Percentiles rank a stretch among this genome's conserved stretches.
Evolutionary conservation across 208 protist species (phyloP).

Genomic region (Polymyxa betae): DNA sequence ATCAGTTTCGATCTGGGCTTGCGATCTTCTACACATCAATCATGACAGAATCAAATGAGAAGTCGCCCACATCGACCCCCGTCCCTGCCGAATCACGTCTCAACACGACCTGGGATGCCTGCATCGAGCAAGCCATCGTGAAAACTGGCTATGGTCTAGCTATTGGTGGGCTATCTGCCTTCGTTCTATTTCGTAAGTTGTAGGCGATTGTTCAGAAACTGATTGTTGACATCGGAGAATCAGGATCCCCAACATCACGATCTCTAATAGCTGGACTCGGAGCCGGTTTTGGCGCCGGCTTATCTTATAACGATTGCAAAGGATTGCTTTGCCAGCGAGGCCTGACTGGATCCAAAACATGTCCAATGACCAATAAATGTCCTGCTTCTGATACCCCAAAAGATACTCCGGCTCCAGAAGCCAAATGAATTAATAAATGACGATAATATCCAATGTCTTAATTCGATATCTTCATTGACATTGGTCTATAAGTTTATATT

Average conservation of each 20-base stretch:
- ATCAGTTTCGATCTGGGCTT: background rate
- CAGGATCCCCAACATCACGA: constrained; percentile 18
- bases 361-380: background rate
- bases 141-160: constrained; percentile 28
- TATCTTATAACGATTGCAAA: constrained; percentile 29
- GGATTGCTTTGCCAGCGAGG: background rate
- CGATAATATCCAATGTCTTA: no score
- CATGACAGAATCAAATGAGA: background rate
- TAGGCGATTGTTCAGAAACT: background rate
- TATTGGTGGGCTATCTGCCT: background rate
- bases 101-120: background rate
- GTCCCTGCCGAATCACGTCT: background rate
- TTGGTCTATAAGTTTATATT: no score
- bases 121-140: constrained; percentile 3
- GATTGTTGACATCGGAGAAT: background rate
- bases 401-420: no score
- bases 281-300: background rate
- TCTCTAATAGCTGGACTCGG: background rate
- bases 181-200: constrained; percentile 23
- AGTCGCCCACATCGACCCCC: background rate
- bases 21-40: background rate
- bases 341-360: background rate
- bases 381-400: no score
- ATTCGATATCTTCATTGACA: no score
- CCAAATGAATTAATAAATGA: no score